These are phyloP conservation scores for Orychophragmus violaceus DNA, from an alignment of 345 rosid species.

Conservation along the genomic window DNA sequence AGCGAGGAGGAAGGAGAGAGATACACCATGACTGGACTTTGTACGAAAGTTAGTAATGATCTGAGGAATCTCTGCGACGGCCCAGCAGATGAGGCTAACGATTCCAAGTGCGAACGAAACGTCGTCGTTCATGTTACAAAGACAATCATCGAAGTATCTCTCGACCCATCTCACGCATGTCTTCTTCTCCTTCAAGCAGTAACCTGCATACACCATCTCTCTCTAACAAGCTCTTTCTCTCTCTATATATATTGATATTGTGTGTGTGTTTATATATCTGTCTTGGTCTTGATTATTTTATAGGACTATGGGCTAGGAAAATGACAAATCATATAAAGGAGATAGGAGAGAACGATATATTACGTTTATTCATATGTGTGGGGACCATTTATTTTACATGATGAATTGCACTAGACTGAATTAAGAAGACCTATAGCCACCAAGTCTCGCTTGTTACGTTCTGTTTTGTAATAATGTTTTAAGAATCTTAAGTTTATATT, in stretches of 20 bases:
- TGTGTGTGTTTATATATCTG: not conserved
- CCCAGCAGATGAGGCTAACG: constrained; percentile 69
- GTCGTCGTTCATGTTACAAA: constrained; percentile 68
- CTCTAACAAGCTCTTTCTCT: constrained; percentile 12
- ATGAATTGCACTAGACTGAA: too few relatives aligned
- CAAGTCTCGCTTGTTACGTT: not conserved
- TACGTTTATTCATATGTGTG: not conserved
- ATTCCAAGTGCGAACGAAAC: constrained; percentile 69
- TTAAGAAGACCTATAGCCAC: too few relatives aligned
- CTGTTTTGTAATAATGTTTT: not conserved
- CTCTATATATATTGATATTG: not conserved
- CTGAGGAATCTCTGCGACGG: constrained; percentile 91
- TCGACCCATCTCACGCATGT: constrained; percentile 68
- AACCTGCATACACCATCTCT: constrained; percentile 39
- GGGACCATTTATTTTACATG: constrained; percentile 14
- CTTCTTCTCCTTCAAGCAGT: constrained; percentile 55
- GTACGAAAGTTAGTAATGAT: constrained; percentile 84
- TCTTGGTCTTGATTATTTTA: constrained; percentile 15
- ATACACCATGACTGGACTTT: constrained; percentile 94
- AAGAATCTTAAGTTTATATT: not conserved
- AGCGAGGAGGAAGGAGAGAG: constrained; percentile 82
- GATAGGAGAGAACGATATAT: constrained; percentile 20
- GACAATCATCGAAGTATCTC: constrained; percentile 77
- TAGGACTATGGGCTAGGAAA: constrained; percentile 16
- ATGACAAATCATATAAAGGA: constrained; percentile 17